A percentile compares a stretch with the other conserved stretches of the same genome.
phyloP scores from a whole-genome alignment of 768 basidiomycete genomes.

The Cystobasidium ongulense region DNA sequence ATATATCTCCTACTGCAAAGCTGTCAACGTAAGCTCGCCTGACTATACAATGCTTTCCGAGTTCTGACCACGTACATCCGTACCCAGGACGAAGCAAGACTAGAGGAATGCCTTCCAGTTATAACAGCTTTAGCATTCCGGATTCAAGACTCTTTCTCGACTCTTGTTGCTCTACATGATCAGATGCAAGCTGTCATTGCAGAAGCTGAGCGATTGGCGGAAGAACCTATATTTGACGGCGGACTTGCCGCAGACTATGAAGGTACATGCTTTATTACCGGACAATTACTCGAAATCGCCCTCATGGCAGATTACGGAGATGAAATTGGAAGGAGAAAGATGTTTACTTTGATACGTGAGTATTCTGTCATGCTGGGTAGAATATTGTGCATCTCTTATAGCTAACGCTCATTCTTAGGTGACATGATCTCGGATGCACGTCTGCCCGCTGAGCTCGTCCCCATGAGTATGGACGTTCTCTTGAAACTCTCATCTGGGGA shows the following conservation, averaged over 20 bases:
- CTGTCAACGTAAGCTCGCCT: conserved; percentile 46
- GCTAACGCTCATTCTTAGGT: conserved; percentile 48
- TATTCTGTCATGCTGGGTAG: conserved; percentile 36
- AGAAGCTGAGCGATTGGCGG: conserved; percentile 39
- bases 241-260: conserved; percentile 47
- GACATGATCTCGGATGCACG: conserved; percentile 68
- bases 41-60: neutral
- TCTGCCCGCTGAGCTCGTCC: conserved; percentile 63
- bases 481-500: conserved; percentile 63
- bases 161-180: conserved; percentile 49
- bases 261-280: conserved; percentile 54
- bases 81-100: conserved; percentile 48
- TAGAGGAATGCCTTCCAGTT: conserved; percentile 69
- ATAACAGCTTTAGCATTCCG: conserved; percentile 71
- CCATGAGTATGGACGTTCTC: conserved; percentile 73
- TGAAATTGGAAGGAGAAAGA: conserved; percentile 78
- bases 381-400: neutral
- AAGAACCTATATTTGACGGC: conserved; percentile 39
- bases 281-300: conserved; percentile 70
- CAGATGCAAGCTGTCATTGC: conserved; percentile 37
- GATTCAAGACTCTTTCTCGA: conserved; percentile 65
- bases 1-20: conserved; percentile 66
- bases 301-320: conserved; percentile 80
- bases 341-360: conserved; percentile 75
- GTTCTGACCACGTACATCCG: neutral